These are phyloP conservation scores for Yamadazyma kanchanaburiensis DNA, from an alignment of 1,139 yeast genomes.

Conservation along the genomic window DNA sequence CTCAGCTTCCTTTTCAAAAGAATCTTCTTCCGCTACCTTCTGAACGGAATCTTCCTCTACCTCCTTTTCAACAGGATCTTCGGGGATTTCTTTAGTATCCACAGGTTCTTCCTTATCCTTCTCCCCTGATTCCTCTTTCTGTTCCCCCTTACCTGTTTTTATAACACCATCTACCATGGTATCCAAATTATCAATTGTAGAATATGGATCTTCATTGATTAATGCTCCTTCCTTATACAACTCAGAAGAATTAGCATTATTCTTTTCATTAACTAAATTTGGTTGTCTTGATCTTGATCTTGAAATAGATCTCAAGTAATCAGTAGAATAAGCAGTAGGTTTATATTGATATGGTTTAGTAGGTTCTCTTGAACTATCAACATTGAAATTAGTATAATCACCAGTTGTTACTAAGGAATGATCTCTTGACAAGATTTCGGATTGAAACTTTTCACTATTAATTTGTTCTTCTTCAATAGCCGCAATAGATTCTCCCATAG, in stretches of 20 bases:
- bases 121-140: conserved; percentile 1
- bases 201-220: conserved; percentile 46
- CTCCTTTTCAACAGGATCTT: not conserved
- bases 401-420: conserved; percentile 48
- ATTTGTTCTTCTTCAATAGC: conserved; percentile 35
- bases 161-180: conserved; percentile 39
- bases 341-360: conserved; percentile 26
- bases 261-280: conserved; percentile 34
- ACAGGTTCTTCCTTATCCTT: conserved; percentile 1
- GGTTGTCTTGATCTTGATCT: conserved; percentile 57
- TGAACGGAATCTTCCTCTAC: conserved; percentile 2
- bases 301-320: conserved; percentile 58
- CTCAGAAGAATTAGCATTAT: conserved; percentile 40
- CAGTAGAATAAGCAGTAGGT: conserved; percentile 33
- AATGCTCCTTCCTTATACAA: conserved; percentile 45
- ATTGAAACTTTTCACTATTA: conserved; percentile 12
- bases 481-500: conserved; percentile 49
- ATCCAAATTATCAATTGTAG: conserved; percentile 38
- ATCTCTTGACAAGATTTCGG: conserved; percentile 26
- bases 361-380: conserved; percentile 29
- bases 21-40: conserved; percentile 1
- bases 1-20: conserved; percentile 1
- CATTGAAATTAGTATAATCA: conserved; percentile 48
- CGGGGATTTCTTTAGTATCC: not conserved
- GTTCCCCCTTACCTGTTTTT: conserved; percentile 2